Evolutionary conservation across 495 filamentous ascomycete genomes (phyloP).

Genomic region (Podospora conica): DNA sequence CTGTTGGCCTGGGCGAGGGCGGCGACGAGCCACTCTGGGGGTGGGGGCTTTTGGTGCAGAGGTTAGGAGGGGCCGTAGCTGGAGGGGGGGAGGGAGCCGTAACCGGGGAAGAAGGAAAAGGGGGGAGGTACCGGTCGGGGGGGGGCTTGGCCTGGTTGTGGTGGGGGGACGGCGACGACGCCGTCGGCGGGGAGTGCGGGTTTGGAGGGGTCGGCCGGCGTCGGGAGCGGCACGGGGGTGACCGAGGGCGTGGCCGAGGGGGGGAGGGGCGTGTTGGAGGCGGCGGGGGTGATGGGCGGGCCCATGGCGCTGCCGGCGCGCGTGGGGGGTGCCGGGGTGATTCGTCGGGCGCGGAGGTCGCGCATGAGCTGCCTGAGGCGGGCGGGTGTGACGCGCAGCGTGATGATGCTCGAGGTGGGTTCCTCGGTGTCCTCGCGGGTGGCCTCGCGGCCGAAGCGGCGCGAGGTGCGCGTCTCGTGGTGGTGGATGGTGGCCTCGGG

Average conservation of each 20-base stretch:
- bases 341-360: slow-evolving; percentile 34
- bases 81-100: background rate
- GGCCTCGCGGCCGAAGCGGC: slow-evolving; percentile 51
- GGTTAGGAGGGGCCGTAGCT: background rate
- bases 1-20: slow-evolving; percentile 58
- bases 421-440: slow-evolving; percentile 68
- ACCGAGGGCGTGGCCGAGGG: slow-evolving; percentile 29
- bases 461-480: slow-evolving; percentile 62
- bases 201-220: slow-evolving; percentile 20
- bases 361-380: slow-evolving; percentile 54
- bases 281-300: background rate
- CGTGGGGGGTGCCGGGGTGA: slow-evolving; percentile 28
- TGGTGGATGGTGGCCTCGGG: slow-evolving; percentile 71
- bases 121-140: slow-evolving; percentile 1
- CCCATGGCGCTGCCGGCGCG: slow-evolving; percentile 38
- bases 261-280: slow-evolving; percentile 22
- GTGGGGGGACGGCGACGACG: background rate
- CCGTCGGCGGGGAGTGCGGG: background rate
- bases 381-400: slow-evolving; percentile 61
- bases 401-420: slow-evolving; percentile 60
- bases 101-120: background rate
- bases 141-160: background rate
- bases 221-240: slow-evolving; percentile 57
- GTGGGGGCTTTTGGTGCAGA: slow-evolving; percentile 55
- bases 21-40: slow-evolving; percentile 70